These are phyloP conservation scores for Talaromyces albobiverticillius DNA, from an alignment of 2,329 filamentous ascomycete genomes.

Conservation along the genomic window DNA sequence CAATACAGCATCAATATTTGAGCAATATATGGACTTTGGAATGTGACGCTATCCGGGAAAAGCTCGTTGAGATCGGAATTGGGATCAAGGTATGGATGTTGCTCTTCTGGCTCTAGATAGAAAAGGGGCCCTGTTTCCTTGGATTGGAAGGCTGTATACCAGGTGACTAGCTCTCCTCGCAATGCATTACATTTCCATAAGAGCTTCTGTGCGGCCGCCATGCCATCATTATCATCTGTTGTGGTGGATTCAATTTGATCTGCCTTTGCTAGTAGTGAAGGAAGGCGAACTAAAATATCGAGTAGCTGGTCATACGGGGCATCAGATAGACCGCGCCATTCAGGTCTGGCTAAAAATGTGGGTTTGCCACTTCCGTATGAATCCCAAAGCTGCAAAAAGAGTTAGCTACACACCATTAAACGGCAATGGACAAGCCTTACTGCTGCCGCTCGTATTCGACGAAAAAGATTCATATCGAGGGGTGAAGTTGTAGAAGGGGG, in stretches of 20 bases:
- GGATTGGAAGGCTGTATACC: conserved; percentile 14
- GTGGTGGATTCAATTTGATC: conserved; percentile 11
- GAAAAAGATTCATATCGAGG: conserved; percentile 16
- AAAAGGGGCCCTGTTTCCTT: conserved; percentile 12
- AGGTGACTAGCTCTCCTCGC: conserved; percentile 9
- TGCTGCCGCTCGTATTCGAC: conserved; percentile 15
- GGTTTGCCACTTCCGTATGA: conserved; percentile 13
- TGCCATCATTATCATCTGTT: background rate
- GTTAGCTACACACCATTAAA: background rate
- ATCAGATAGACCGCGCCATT: conserved; percentile 15
- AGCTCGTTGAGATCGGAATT: conserved; percentile 10
- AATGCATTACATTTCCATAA: conserved; percentile 10
- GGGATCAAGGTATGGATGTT: conserved; percentile 14
- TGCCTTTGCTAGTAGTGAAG: conserved; percentile 10
- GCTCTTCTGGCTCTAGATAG: conserved; percentile 13
- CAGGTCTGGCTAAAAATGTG: conserved; percentile 13
- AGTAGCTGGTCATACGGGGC: conserved; percentile 13
- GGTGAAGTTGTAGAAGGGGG: conserved; percentile 11
- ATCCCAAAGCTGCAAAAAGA: conserved; percentile 8
- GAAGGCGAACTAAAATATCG: conserved; percentile 13
- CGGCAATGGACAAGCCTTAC: conserved; percentile 3
- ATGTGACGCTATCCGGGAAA: conserved; percentile 13
- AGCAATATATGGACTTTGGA: conserved; percentile 13
- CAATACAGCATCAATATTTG: conserved; percentile 13
- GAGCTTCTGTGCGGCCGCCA: conserved; percentile 1